These are phyloP conservation scores for Malassezia yamatoensis DNA, from an alignment of 1,284 basidiomycete species.

Conservation along the genomic window DNA sequence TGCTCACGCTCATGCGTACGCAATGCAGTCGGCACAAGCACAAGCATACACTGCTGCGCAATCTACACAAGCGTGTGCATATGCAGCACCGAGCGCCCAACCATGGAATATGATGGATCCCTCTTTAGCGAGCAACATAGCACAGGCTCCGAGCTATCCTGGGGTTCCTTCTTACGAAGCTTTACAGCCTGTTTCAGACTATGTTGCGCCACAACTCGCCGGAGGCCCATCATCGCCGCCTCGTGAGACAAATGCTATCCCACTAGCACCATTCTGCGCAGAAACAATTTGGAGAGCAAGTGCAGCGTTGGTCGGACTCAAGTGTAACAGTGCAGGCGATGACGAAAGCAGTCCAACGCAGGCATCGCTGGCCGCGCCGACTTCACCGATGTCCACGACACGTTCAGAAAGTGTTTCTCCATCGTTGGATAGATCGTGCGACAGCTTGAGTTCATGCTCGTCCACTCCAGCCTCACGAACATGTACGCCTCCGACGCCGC, in stretches of 20 bases:
- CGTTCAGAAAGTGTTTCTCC: neutral
- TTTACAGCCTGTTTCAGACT: neutral
- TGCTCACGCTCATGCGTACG: neutral
- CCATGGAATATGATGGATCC: no score
- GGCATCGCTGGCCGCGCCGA: neutral
- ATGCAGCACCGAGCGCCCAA: neutral
- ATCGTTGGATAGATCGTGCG: neutral
- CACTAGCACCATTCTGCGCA: slow-evolving; percentile 36
- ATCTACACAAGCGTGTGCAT: neutral
- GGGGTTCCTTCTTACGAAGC: neutral
- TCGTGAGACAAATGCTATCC: slow-evolving; percentile 31
- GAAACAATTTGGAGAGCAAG: slow-evolving; percentile 42
- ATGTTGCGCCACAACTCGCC: neutral
- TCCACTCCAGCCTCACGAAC: neutral
- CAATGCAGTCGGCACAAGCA: neutral
- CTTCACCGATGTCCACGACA: neutral
- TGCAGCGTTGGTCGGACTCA: slow-evolving; percentile 27
- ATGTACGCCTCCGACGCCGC: neutral
- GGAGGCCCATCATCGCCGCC: neutral
- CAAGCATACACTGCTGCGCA: neutral
- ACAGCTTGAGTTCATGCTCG: neutral
- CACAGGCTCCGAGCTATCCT: neutral
- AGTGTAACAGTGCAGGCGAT: slow-evolving; percentile 16
- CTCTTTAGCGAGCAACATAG: neutral
- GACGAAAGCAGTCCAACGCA: neutral